Conservation (phyloP, 1,139 yeast genomes). For the Kluyveromyces sp. region DNA sequence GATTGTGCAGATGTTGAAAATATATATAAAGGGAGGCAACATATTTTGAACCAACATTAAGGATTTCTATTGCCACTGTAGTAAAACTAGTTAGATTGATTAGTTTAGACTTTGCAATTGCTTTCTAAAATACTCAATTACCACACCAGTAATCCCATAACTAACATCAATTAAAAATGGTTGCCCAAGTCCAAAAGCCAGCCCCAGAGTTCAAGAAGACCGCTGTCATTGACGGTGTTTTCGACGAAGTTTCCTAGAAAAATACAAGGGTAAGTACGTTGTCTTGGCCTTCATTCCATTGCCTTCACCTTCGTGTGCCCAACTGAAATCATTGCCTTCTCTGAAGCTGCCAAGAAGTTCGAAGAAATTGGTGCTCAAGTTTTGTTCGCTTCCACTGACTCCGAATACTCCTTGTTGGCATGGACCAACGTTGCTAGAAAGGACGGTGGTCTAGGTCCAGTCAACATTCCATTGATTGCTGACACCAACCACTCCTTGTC, state of each 20-base stretch:
- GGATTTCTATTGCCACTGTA: too few relatives aligned
- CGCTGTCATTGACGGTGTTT: constrained; percentile 92
- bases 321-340: constrained; percentile 96
- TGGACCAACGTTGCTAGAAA: constrained; percentile 96
- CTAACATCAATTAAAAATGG: constrained; percentile 43
- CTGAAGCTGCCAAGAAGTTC: constrained; percentile 88
- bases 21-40: too few relatives aligned
- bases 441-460: constrained; percentile 97
- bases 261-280: constrained; percentile 97
- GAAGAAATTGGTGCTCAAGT: constrained; percentile 81
- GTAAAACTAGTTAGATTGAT: too few relatives aligned
- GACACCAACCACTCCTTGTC: constrained; percentile 95
- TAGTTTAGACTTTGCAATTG: neutral
- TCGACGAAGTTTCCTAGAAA: constrained; percentile 92
- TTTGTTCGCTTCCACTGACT: constrained; percentile 94
- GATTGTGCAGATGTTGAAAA: too few relatives aligned
- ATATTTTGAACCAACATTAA: too few relatives aligned
- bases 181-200: constrained; percentile 83
- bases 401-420: constrained; percentile 93
- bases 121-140: neutral
- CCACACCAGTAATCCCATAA: neutral
- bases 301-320: constrained; percentile 99
- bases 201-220: constrained; percentile 95
- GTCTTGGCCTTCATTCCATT: constrained; percentile 93
- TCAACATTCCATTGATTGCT: constrained; percentile 88